phyloP scores from a whole-genome alignment of 768 basidiomycete genomes.

The Podaxis carcinomalis region DNA sequence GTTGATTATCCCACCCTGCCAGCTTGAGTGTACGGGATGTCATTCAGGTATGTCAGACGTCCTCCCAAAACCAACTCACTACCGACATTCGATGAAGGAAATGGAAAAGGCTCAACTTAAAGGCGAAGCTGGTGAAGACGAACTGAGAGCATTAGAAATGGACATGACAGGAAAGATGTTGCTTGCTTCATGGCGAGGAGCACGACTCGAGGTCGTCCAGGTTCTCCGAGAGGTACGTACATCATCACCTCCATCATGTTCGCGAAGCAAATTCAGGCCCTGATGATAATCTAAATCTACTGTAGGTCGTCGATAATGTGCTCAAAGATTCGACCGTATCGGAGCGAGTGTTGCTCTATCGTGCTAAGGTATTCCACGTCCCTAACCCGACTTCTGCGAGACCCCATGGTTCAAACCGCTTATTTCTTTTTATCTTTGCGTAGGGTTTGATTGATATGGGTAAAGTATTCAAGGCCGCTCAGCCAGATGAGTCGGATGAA shows the following conservation, averaged over 20 bases:
- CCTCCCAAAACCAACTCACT: neutral
- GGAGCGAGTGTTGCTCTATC: slow-evolving; percentile 67
- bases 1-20: slow-evolving; percentile 5
- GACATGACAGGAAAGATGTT: slow-evolving; percentile 96
- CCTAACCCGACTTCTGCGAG: neutral
- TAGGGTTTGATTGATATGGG: slow-evolving; percentile 88
- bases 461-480: slow-evolving; percentile 79
- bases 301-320: slow-evolving; percentile 75
- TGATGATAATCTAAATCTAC: slow-evolving; percentile 2
- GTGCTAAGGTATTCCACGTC: slow-evolving; percentile 67
- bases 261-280: slow-evolving; percentile 2
- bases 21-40: slow-evolving; percentile 73
- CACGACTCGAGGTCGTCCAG: slow-evolving; percentile 89
- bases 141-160: slow-evolving; percentile 81
- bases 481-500: slow-evolving; percentile 88
- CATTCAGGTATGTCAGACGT: slow-evolving; percentile 46
- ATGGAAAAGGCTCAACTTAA: slow-evolving; percentile 88
- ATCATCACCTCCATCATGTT: neutral
- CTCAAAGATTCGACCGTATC: slow-evolving; percentile 74
- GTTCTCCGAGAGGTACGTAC: slow-evolving; percentile 65
- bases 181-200: slow-evolving; percentile 97
- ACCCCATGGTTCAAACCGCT: neutral
- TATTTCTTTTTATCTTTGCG: neutral
- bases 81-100: slow-evolving; percentile 43
- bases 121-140: slow-evolving; percentile 85